Evolutionary conservation across 345 rosid species (phyloP).

Genomic region (Euphorbia tirucalli): DNA sequence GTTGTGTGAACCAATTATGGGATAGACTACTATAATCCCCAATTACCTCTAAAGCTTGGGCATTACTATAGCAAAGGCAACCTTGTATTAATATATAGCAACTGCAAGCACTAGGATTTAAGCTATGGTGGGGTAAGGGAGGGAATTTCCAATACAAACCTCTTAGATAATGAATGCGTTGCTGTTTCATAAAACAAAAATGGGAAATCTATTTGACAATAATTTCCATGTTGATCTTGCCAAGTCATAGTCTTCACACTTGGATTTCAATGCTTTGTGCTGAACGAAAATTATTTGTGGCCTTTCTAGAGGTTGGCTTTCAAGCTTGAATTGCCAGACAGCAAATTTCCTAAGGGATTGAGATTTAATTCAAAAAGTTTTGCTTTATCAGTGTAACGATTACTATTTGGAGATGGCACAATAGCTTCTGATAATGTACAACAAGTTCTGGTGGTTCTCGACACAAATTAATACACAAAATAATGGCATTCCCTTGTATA

Average conservation of each 20-base stretch:
- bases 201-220: background rate
- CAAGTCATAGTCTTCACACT: background rate
- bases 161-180: background rate
- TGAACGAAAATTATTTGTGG: background rate
- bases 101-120: background rate
- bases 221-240: background rate
- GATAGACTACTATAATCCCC: background rate
- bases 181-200: background rate
- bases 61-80: background rate
- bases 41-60: background rate
- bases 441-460: background rate
- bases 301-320: background rate
- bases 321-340: conserved; percentile 2
- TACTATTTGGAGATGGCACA: background rate
- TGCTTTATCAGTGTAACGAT: conserved; percentile 2
- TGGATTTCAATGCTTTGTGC: background rate
- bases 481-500: conserved; percentile 24
- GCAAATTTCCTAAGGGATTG: conserved; percentile 14
- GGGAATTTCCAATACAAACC: background rate
- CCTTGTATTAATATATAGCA: background rate
- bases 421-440: conserved; percentile 35
- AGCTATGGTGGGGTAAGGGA: background rate
- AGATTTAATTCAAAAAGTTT: background rate
- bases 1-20: background rate
- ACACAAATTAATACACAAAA: conserved; percentile 23